phyloP scores from a whole-genome alignment of 2,329 filamentous ascomycete species.

The Pseudogymnoascus sp. region DNA sequence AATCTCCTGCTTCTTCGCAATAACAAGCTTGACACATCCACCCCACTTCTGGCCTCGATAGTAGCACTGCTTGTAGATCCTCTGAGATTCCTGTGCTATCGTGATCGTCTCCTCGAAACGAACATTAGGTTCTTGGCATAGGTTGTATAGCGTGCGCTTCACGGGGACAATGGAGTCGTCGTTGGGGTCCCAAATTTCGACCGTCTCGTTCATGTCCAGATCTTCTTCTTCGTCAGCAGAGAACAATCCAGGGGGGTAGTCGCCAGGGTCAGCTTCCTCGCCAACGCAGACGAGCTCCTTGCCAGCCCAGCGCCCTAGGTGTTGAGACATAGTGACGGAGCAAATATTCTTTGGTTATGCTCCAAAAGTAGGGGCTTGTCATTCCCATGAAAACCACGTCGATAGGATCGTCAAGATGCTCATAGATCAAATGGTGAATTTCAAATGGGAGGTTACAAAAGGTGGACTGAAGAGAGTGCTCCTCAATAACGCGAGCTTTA shows the following conservation, averaged over 20 bases:
- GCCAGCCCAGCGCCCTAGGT: background rate
- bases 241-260: slow-evolving; percentile 24
- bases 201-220: background rate
- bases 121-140: too few relatives aligned
- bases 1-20: background rate
- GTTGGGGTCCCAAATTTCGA: background rate
- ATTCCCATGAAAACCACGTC: background rate
- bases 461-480: background rate
- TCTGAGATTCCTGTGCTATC: too few relatives aligned
- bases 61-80: too few relatives aligned
- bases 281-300: background rate
- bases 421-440: background rate
- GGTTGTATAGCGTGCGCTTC: too few relatives aligned
- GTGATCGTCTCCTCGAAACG: too few relatives aligned
- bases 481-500: too few relatives aligned
- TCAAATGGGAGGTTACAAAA: background rate
- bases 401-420: background rate
- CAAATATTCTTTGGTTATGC: background rate
- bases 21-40: background rate
- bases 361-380: background rate
- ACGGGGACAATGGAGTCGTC: background rate
- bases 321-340: too few relatives aligned
- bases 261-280: background rate
- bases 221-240: background rate
- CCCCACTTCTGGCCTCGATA: too few relatives aligned